Evolutionary conservation across 306 rosid genomes (phyloP).

Genomic region (Echinosophora koreensis): DNA sequence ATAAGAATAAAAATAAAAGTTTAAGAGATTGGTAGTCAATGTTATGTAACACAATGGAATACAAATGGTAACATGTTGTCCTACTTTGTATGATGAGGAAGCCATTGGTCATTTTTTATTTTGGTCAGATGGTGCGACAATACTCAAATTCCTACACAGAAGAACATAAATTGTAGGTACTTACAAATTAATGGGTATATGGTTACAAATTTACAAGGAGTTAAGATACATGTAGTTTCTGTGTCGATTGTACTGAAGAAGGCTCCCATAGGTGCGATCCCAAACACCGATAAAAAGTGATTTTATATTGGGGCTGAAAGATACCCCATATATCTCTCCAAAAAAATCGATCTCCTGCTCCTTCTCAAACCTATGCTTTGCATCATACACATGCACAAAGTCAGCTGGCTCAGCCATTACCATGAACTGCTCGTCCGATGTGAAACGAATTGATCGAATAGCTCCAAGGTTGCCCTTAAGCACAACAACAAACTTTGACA

Average conservation of each 20-base stretch:
- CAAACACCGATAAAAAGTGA: constrained; percentile 80
- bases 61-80: constrained; percentile 32
- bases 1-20: not conserved
- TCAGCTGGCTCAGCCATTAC: too few relatives aligned
- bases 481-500: too few relatives aligned
- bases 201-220: constrained; percentile 54
- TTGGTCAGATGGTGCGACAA: constrained; percentile 32
- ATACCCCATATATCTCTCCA: not conserved
- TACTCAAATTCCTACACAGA: constrained; percentile 43
- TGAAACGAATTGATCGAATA: too few relatives aligned
- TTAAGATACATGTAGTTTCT: constrained; percentile 67
- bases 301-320: constrained; percentile 88
- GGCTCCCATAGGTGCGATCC: constrained; percentile 89
- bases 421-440: too few relatives aligned
- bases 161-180: constrained; percentile 29
- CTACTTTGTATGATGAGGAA: constrained; percentile 44
- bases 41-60: constrained; percentile 41
- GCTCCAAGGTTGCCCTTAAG: too few relatives aligned
- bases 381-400: too few relatives aligned
- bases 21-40: constrained; percentile 30
- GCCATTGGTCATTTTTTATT: constrained; percentile 43
- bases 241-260: constrained; percentile 74
- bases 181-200: constrained; percentile 31
- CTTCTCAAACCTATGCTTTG: too few relatives aligned
- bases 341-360: too few relatives aligned